These are phyloP conservation scores for Cladorrhinum samala DNA, from an alignment of 495 filamentous ascomycete species.

Conservation along the genomic window DNA sequence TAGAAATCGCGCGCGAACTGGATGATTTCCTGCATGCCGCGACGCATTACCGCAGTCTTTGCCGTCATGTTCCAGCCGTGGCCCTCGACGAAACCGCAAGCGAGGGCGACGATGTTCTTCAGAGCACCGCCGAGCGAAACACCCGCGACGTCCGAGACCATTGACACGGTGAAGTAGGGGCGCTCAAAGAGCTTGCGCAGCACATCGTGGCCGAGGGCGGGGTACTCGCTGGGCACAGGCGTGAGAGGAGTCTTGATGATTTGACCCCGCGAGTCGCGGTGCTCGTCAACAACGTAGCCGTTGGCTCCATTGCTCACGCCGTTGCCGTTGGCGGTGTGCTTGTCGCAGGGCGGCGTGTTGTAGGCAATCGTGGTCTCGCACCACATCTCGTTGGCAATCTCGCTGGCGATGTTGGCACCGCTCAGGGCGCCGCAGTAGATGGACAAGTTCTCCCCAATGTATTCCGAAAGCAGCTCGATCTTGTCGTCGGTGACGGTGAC, in stretches of 20 bases:
- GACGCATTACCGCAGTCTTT: slow-evolving; percentile 93
- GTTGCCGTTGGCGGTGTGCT: slow-evolving; percentile 23
- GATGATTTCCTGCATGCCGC: slow-evolving; percentile 91
- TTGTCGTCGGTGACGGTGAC: slow-evolving; percentile 81
- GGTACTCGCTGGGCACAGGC: slow-evolving; percentile 71
- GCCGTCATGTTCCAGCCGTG: slow-evolving; percentile 97
- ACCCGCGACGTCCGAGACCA: slow-evolving; percentile 88
- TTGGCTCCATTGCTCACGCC: slow-evolving; percentile 40
- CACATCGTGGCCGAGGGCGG: slow-evolving; percentile 70
- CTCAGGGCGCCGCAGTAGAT: slow-evolving; percentile 98
- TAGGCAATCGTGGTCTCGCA: slow-evolving; percentile 96
- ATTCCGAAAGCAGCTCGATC: slow-evolving; percentile 86
- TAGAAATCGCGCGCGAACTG: slow-evolving; percentile 94
- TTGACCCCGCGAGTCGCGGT: slow-evolving; percentile 58
- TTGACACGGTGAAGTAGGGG: slow-evolving; percentile 93
- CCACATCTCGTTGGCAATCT: slow-evolving; percentile 92
- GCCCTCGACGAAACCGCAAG: slow-evolving; percentile 91
- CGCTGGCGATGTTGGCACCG: slow-evolving; percentile 93
- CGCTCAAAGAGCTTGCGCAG: slow-evolving; percentile 86
- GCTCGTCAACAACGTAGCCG: slow-evolving; percentile 44
- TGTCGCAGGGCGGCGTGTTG: slow-evolving; percentile 77
- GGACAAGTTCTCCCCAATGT: slow-evolving; percentile 77
- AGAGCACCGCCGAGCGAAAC: slow-evolving; percentile 92
- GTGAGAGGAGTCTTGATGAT: slow-evolving; percentile 59
- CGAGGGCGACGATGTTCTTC: slow-evolving; percentile 95